phyloP scores from a whole-genome alignment of 768 basidiomycete species.

The Clitopilus passeckerianus region DNA sequence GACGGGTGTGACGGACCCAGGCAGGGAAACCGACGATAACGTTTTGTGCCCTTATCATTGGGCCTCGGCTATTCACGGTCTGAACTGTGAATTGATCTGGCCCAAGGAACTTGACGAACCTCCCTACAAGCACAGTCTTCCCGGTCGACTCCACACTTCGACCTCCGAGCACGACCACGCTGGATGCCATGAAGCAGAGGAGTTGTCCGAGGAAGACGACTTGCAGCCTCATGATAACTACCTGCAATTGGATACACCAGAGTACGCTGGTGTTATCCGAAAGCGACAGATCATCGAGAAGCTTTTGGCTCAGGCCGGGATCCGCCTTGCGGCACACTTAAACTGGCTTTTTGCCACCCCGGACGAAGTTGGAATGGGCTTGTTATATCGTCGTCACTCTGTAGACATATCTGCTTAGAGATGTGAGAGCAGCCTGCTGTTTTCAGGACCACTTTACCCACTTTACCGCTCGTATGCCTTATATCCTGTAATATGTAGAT shows the following conservation, averaged over 20 bases:
- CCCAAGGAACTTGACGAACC: conserved; percentile 61
- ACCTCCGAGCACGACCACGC: conserved; percentile 9
- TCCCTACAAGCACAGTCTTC: conserved; percentile 24
- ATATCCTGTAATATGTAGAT: not conserved
- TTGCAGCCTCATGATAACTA: conserved; percentile 17
- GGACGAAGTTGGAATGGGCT: not conserved
- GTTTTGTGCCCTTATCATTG: conserved; percentile 74
- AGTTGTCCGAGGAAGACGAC: conserved; percentile 5
- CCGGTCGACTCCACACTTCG: conserved; percentile 8
- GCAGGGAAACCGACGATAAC: conserved; percentile 42
- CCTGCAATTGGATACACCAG: conserved; percentile 76
- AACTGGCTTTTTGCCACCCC: conserved; percentile 59
- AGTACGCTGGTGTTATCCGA: conserved; percentile 69
- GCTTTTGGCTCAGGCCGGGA: conserved; percentile 76
- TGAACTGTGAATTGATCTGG: conserved; percentile 85
- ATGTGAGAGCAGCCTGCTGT: too few species aligned
- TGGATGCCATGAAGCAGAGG: conserved; percentile 5
- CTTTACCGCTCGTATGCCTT: not conserved
- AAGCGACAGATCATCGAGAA: conserved; percentile 72
- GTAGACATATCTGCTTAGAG: not conserved
- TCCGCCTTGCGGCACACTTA: conserved; percentile 78
- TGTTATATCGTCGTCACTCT: not conserved
- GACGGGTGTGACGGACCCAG: conserved; percentile 5
- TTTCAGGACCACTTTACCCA: not conserved
- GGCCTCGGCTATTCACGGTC: conserved; percentile 63